Base-by-base conservation (phyloP, 495 filamentous ascomycete species). In the Usnea hakonensis region DNA sequence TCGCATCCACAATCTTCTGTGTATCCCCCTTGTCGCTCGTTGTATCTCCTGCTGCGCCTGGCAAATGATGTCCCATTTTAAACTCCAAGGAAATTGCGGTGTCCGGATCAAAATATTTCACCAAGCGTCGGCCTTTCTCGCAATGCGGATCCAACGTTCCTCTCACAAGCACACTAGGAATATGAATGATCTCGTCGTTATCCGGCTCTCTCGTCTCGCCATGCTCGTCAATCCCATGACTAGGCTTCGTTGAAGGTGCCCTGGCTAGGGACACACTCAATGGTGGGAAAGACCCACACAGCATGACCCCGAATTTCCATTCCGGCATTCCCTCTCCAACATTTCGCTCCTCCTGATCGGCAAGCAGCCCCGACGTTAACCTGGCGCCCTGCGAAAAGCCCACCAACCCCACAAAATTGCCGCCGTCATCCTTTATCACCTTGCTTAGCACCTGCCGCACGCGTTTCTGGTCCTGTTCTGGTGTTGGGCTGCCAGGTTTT, bases 351-450 rank as follows among this genome's bases (percentile, higher is more conserved):
- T 50, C 36, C 50, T 65, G 63, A 60, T 65, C 66, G 17, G 63
- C 63, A 33, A 75, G 38, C 41, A 75, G 38, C 13, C 73, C 72
- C 4, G 72, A 64, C 5, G 67, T 66, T 26, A 71, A 32, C 37
- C 61, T 67, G 14, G 62, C 66, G 7, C 73, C 73, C 50, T 73
- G 71, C 10, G 61, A 65, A 54, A 75, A 75, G 5, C 73, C 73
- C 60, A 75, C 26, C 5, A 73, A 50, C 28, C 71, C 73, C 1
- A 74, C 69, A 28, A 69, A 65, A 7, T 69, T 60, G 28, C 65
- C 67, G 4, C 36, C 55, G 28, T 66, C 64, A 0, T 59, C 46
- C 8, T 40, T 28, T 6, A 66, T 63, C 19, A 50, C 60, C 28
- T 55, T 55, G 10, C 37, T 33, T 3, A 66, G 30, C 5, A 40